Conservation (phyloP, 306 rosid species). For the Clitoria ternatea region DNA sequence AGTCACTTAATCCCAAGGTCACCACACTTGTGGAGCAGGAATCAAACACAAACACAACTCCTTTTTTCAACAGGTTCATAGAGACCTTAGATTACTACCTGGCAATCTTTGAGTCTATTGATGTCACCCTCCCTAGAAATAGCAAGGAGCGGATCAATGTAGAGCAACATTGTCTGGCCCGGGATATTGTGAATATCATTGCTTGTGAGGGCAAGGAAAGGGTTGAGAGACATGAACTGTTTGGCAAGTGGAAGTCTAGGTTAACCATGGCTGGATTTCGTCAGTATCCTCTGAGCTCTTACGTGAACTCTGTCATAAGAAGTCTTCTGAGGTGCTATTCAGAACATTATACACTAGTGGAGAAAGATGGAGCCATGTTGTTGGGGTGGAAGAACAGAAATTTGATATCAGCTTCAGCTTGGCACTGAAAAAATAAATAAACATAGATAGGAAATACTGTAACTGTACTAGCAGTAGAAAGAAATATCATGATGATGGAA, state of each 20-base stretch:
- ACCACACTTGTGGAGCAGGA: slow-evolving; percentile 91
- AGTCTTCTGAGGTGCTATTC: slow-evolving; percentile 70
- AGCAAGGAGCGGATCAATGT: slow-evolving; percentile 77
- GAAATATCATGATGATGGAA: slow-evolving; percentile 12
- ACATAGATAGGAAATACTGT: slow-evolving; percentile 9
- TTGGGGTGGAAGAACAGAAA: slow-evolving; percentile 88
- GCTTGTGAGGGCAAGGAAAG: slow-evolving; percentile 91
- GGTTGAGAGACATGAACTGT: slow-evolving; percentile 89
- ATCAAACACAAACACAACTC: slow-evolving; percentile 93
- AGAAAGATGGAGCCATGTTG: slow-evolving; percentile 90
- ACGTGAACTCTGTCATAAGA: slow-evolving; percentile 71
- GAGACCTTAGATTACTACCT: slow-evolving; percentile 80
- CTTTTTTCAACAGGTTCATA: slow-evolving; percentile 68
- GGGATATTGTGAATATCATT: slow-evolving; percentile 77
- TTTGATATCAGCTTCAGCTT: slow-evolving; percentile 88
- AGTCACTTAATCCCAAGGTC: slow-evolving; percentile 75
- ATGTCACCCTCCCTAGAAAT: slow-evolving; percentile 59
- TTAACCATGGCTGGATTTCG: slow-evolving; percentile 86
- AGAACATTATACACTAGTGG: slow-evolving; percentile 68
- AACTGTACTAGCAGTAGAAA: slow-evolving; percentile 17
- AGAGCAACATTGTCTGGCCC: slow-evolving; percentile 88
- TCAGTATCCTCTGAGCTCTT: slow-evolving; percentile 77
- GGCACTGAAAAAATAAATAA: slow-evolving; percentile 50
- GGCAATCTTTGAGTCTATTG: slow-evolving; percentile 93
- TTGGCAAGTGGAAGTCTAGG: slow-evolving; percentile 93